phyloP scores from a whole-genome alignment of 1,284 basidiomycete genomes.

The Inonotus obliquus region DNA sequence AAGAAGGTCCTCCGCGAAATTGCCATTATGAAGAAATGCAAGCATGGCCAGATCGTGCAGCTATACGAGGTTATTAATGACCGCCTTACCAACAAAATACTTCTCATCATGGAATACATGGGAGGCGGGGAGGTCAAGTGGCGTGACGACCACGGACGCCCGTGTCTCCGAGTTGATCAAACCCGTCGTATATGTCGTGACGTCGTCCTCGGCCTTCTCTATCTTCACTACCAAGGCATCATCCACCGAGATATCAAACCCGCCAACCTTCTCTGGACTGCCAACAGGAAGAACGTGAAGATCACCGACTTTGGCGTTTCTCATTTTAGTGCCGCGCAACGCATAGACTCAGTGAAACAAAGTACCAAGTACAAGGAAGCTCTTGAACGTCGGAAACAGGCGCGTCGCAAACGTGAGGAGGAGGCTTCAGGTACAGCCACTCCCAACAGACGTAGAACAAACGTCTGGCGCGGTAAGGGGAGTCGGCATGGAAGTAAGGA shows the following conservation, averaged over 20 bases:
- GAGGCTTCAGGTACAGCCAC: neutral
- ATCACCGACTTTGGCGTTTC: constrained; percentile 98
- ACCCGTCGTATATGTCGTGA: constrained; percentile 87
- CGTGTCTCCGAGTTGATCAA: constrained; percentile 79
- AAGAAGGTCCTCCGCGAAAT: constrained; percentile 87
- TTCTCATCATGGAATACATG: constrained; percentile 97
- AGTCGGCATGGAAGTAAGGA: neutral
- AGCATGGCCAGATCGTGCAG: constrained; percentile 88
- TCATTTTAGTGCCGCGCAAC: constrained; percentile 87
- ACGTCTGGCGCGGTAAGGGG: constrained; percentile 75
- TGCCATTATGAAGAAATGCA: constrained; percentile 96
- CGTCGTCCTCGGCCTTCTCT: constrained; percentile 90
- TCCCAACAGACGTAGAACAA: constrained; percentile 82
- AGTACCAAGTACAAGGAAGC: constrained; percentile 3
- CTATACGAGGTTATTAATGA: constrained; percentile 97
- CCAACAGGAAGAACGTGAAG: constrained; percentile 83
- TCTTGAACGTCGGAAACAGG: constrained; percentile 7
- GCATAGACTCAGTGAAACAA: constrained; percentile 49
- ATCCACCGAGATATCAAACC: constrained; percentile 99
- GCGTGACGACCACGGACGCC: constrained; percentile 59
- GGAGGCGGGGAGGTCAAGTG: constrained; percentile 93
- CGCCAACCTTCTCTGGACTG: constrained; percentile 90
- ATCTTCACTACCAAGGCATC: constrained; percentile 94
- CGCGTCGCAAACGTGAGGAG: neutral
- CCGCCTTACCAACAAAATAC: constrained; percentile 83